Evolutionary conservation across 2,329 filamentous ascomycete species (phyloP).

Genomic region (Trichocomaceae sp.): DNA sequence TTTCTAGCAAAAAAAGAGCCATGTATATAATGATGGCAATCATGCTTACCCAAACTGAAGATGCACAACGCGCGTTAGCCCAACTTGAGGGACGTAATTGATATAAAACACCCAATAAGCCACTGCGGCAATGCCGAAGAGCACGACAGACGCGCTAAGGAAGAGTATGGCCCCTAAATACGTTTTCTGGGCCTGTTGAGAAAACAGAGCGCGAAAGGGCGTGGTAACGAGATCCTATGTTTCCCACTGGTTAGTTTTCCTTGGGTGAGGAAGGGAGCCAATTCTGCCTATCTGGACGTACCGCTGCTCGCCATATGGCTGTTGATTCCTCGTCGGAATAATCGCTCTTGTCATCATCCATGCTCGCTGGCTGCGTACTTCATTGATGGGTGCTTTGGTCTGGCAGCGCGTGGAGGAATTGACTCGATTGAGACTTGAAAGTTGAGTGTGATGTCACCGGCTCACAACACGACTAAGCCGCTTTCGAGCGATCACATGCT

Average conservation of each 20-base stretch:
- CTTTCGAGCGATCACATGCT: slow-evolving; percentile 8
- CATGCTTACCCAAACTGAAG: slow-evolving; percentile 55
- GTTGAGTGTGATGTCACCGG: slow-evolving; percentile 11
- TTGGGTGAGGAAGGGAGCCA: too few relatives aligned
- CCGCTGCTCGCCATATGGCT: slow-evolving; percentile 4
- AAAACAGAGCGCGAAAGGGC: slow-evolving; percentile 51
- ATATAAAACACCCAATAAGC: slow-evolving; percentile 64
- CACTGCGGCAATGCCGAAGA: slow-evolving; percentile 52
- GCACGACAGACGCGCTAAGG: slow-evolving; percentile 45
- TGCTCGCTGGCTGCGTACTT: background rate
- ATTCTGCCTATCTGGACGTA: background rate
- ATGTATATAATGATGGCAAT: background rate
- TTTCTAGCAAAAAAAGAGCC: background rate
- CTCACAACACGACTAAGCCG: slow-evolving; percentile 3
- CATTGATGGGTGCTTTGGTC: background rate
- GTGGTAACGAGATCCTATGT: slow-evolving; percentile 47
- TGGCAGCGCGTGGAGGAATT: slow-evolving; percentile 1
- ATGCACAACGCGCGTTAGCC: slow-evolving; percentile 56
- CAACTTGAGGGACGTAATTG: slow-evolving; percentile 60
- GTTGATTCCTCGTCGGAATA: slow-evolving; percentile 2
- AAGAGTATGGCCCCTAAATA: slow-evolving; percentile 57
- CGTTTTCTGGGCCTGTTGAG: slow-evolving; percentile 56
- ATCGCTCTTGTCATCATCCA: slow-evolving; percentile 5
- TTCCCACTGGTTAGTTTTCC: background rate
- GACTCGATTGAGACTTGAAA: too few relatives aligned